phyloP scores from a whole-genome alignment of 2,329 filamentous ascomycete species.

The Colletotrichum euphorbiae region DNA sequence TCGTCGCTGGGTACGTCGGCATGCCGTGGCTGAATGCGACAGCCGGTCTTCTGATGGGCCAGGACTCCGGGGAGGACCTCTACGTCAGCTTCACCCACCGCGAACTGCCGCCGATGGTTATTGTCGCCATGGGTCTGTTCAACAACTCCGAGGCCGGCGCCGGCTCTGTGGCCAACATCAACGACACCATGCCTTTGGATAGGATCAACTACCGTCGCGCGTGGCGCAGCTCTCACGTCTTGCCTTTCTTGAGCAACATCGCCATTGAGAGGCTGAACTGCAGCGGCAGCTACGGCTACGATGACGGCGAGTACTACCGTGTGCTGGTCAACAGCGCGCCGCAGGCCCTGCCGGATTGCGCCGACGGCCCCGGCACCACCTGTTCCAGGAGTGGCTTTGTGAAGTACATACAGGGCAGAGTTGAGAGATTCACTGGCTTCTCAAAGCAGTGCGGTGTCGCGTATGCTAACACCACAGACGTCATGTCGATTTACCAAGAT shows the following conservation, averaged over 20 bases:
- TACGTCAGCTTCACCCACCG: slow-evolving; percentile 78
- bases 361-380: slow-evolving; percentile 56
- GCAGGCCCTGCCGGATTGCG: slow-evolving; percentile 55
- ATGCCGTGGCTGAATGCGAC: slow-evolving; percentile 76
- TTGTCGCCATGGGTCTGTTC: slow-evolving; percentile 76
- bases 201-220: slow-evolving; percentile 71
- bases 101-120: slow-evolving; percentile 74
- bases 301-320: slow-evolving; percentile 63
- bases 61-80: slow-evolving; percentile 63
- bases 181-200: slow-evolving; percentile 73
- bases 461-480: slow-evolving; percentile 51
- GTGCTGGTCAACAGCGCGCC: slow-evolving; percentile 58
- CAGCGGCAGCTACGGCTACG: slow-evolving; percentile 64
- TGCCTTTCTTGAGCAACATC: slow-evolving; percentile 75
- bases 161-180: slow-evolving; percentile 56
- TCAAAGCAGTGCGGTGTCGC: slow-evolving; percentile 53
- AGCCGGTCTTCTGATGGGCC: slow-evolving; percentile 58
- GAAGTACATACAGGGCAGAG: slow-evolving; percentile 52
- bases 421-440: slow-evolving; percentile 53
- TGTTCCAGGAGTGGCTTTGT: slow-evolving; percentile 55
- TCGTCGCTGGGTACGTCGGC: slow-evolving; percentile 67
- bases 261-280: slow-evolving; percentile 75
- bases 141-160: slow-evolving; percentile 72
- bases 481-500: slow-evolving; percentile 49
- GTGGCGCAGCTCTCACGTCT: slow-evolving; percentile 72